Percentiles rank a stretch among this genome's conserved stretches.
Evolutionary conservation across 352 stramenopile genomes (phyloP).

Genomic region (Pseudoperonospora humuli): DNA sequence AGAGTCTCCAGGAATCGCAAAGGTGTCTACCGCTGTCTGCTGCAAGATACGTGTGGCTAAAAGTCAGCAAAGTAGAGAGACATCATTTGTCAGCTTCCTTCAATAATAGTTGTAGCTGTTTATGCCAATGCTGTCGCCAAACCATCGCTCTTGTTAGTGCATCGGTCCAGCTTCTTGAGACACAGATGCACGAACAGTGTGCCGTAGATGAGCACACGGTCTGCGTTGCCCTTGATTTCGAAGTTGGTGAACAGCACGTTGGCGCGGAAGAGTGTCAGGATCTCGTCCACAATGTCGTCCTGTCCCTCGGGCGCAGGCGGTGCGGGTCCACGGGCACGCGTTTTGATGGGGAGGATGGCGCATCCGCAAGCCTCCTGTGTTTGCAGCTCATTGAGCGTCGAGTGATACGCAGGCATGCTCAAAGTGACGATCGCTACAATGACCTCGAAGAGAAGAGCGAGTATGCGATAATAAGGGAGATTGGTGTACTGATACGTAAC

Average conservation of each 20-base stretch:
- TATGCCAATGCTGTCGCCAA: no score
- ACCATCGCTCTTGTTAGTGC: constrained; percentile 69
- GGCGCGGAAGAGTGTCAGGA: constrained; percentile 88
- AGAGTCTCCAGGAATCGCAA: constrained; percentile 81
- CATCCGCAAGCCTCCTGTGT: constrained; percentile 79
- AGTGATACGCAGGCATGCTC: constrained; percentile 93
- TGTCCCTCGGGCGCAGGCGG: constrained; percentile 62
- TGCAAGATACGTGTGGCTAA: constrained; percentile 68
- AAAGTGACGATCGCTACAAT: no score
- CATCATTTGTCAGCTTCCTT: no score
- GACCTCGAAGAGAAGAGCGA: no score
- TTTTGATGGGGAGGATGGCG: constrained; percentile 87
- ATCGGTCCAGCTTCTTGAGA: constrained; percentile 87
- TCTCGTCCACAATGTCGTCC: constrained; percentile 91
- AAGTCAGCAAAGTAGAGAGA: constrained; percentile 1
- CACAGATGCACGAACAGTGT: constrained; percentile 89
- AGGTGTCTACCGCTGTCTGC: constrained; percentile 74
- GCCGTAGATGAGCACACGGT: constrained; percentile 91
- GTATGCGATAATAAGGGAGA: no score
- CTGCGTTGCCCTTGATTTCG: constrained; percentile 85
- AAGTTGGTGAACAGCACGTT: constrained; percentile 94
- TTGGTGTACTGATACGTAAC: no score
- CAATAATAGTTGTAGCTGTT: no score
- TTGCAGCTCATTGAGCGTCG: constrained; percentile 68
- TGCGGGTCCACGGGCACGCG: constrained; percentile 74